Evolutionary conservation across 192 early-diverging fungal genomes (phyloP).

Genomic region (Backusella tuberculispora): DNA sequence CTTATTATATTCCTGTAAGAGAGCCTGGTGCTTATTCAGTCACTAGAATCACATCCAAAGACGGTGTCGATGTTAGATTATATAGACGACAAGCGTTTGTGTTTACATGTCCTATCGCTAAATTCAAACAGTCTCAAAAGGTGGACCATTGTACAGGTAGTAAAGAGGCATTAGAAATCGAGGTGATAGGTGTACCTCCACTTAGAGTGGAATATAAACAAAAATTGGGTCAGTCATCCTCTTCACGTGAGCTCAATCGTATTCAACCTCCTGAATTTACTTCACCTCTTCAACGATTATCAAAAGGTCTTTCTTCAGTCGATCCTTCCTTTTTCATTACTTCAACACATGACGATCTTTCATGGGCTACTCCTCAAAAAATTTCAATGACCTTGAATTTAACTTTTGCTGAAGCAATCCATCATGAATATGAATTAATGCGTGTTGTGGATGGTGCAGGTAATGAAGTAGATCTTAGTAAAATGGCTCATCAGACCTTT

Average conservation of each 20-base stretch:
- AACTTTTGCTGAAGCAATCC: constrained; percentile 26
- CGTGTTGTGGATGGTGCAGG: constrained; percentile 42
- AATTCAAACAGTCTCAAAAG: constrained; percentile 24
- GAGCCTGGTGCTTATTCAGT: constrained; percentile 46
- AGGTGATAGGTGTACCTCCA: constrained; percentile 47
- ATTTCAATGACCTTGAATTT: constrained; percentile 39
- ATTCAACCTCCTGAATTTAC: constrained; percentile 35
- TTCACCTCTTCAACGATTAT: constrained; percentile 27
- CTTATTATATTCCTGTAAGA: constrained; percentile 39
- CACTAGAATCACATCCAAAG: constrained; percentile 35
- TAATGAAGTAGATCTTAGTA: constrained; percentile 29
- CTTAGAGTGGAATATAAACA: constrained; percentile 42
- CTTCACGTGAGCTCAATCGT: constrained; percentile 35
- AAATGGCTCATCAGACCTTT: constrained; percentile 8
- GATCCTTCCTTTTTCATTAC: constrained; percentile 22
- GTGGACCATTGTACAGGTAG: constrained; percentile 41
- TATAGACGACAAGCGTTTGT: constrained; percentile 41
- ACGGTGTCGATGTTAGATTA: constrained; percentile 42
- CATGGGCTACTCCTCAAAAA: constrained; percentile 42
- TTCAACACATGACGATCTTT: constrained; percentile 16
- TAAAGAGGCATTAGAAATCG: constrained; percentile 31
- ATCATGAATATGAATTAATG: constrained; percentile 30
- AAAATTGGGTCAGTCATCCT: not conserved
- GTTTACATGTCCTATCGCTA: constrained; percentile 44
- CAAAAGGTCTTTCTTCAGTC: not conserved